A percentile compares a stretch with the other conserved stretches of the same genome.
These are phyloP conservation scores for Plantago major DNA, from an alignment of 257 asterid genomes.

Conservation along the genomic window DNA sequence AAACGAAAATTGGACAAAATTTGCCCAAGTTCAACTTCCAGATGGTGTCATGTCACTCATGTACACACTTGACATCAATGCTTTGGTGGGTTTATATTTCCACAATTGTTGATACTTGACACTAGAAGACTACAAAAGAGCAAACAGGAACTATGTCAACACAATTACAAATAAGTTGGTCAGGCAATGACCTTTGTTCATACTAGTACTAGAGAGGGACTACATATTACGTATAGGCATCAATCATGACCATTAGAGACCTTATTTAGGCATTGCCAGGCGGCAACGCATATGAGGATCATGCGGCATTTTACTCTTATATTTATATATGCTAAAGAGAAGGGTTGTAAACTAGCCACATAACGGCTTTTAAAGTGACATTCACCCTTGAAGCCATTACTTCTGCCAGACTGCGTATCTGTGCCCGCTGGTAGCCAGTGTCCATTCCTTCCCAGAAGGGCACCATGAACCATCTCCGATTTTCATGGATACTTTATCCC, in stretches of 20 bases:
- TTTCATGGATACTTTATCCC: constrained; percentile 75
- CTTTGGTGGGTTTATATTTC: not conserved
- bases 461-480: constrained; percentile 92
- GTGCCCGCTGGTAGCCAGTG: constrained; percentile 68
- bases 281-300: not conserved
- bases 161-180: not conserved
- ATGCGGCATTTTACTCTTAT: not conserved
- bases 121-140: not conserved
- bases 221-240: not conserved
- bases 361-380: not conserved
- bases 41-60: not conserved
- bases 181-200: not conserved
- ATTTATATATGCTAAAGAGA: no score
- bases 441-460: constrained; percentile 85
- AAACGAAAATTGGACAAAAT: not conserved
- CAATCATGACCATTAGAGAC: constrained; percentile 7
- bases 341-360: no score
- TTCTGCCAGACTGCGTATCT: constrained; percentile 88
- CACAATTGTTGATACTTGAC: not conserved
- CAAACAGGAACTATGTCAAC: not conserved
- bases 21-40: not conserved
- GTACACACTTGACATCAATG: not conserved
- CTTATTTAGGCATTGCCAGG: constrained; percentile 20
- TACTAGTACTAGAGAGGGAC: not conserved
- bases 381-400: constrained; percentile 20